Percentiles rank a stretch among this genome's conserved stretches.
These are phyloP conservation scores for Hibiscus trionum DNA, from an alignment of 345 rosid genomes.

Conservation along the genomic window DNA sequence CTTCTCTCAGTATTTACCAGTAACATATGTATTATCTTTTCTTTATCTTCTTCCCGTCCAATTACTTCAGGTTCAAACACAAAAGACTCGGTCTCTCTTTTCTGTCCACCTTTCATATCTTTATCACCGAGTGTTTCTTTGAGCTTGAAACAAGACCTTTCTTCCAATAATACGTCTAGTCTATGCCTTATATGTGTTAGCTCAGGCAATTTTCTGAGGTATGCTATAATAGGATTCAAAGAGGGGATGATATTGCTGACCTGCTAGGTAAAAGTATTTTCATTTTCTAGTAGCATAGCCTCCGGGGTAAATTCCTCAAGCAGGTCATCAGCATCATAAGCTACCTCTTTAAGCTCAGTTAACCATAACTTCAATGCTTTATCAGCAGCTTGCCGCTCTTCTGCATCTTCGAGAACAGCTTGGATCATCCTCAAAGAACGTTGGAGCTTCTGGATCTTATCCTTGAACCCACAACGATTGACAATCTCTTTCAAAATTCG, in stretches of 20 bases:
- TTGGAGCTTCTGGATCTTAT: constrained; percentile 10
- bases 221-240: not conserved
- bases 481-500: not conserved
- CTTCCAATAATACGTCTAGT: not conserved
- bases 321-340: constrained; percentile 12
- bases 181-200: not conserved
- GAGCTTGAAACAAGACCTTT: not conserved
- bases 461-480: not conserved
- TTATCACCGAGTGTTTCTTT: not conserved
- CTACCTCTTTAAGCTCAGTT: not conserved
- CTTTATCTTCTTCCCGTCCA: not conserved
- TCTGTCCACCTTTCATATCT: not conserved
- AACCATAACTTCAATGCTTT: not conserved
- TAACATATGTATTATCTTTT: not conserved
- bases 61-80: not conserved
- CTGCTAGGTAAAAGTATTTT: not conserved
- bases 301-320: not conserved
- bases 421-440: not conserved
- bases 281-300: not conserved
- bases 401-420: not conserved
- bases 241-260: not conserved
- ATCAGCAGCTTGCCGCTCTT: constrained; percentile 5
- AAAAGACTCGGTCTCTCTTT: not conserved
- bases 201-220: not conserved
- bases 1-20: not conserved